Base-by-base conservation (phyloP, 176 grass and related monocot species). In the Avena sativa region DNA sequence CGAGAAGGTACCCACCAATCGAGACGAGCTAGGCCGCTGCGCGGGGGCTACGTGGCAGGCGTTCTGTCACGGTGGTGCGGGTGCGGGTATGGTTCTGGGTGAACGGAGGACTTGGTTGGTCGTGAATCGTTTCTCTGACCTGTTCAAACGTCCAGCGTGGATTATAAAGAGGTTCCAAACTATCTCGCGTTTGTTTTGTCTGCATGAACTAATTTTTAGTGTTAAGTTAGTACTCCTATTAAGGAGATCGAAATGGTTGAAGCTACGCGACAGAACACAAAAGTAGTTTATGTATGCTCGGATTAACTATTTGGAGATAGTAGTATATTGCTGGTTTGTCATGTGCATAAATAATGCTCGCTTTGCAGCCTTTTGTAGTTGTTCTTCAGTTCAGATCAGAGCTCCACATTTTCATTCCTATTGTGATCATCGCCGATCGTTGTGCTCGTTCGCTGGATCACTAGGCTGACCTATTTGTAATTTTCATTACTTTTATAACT, bases 41-140 rank as follows among this genome's bases (percentile, higher is more conserved):
- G 15, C 51, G 65, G 43, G 9, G 84, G 2, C 8, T 26, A 84
- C 55, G 73, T 57, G 79, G 82, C 64, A 1, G 3, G 6, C 3
- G 6, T 9, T 26, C 23, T 79, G 30, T 43, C 16, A 40, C 7
- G 1, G 53, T 17, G 2, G 69, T 53, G 63, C 20, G 3, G 19
- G 12, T n/a, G 81, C 46, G 91, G 86, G 88, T 90, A 91, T 0
- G 2, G 0, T 81, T 89, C 6, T 1, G 23, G 83, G 86, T 89
- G 81, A 46, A 0, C 3, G 2, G 4, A 89, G 13, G 70, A 17
- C 81, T 70, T 90, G 77, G 76, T 91, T 91, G 83, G 76, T 51
- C 79, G 60, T 78, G 20, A 78, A 74, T 86, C 30, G 20, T 74
- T 95, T 83, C 62, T 91, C 91, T 93, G 93, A 95, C 93, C 83